A percentile compares a stretch with the other conserved stretches of the same genome.
phyloP scores from a whole-genome alignment of 768 basidiomycete genomes.

The Trametes gibbosa region DNA sequence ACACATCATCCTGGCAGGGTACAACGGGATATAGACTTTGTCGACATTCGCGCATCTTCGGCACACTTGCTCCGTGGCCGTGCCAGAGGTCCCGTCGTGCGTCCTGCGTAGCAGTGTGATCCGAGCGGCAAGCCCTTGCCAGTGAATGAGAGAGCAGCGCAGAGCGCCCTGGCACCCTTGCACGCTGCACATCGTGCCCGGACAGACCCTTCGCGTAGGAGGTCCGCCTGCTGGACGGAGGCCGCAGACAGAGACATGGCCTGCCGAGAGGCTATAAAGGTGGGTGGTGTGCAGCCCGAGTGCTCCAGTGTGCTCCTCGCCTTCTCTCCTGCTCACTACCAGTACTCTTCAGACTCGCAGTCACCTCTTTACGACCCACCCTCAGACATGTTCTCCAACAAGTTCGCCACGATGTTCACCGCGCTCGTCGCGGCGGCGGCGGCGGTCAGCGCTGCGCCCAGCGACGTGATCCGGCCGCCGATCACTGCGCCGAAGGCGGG shows the following conservation, averaged over 20 bases:
- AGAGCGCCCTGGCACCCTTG: too few species aligned
- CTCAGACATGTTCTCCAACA: constrained; percentile 14
- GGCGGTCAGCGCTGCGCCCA: constrained; percentile 27
- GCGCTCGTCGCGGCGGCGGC: constrained; percentile 32
- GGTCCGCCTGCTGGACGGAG: background rate
- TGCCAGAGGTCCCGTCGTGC: too few species aligned
- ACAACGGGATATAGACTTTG: too few species aligned
- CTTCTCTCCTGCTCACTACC: background rate
- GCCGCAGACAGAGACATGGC: background rate
- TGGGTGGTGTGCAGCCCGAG: background rate
- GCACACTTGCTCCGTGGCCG: too few species aligned
- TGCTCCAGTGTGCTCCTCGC: background rate
- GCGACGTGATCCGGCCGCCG: constrained; percentile 36
- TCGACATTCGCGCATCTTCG: too few species aligned
- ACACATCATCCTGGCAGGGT: too few species aligned
- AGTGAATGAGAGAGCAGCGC: too few species aligned
- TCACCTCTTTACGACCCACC: background rate
- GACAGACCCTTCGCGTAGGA: background rate
- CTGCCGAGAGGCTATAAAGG: background rate
- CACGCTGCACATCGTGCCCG: background rate
- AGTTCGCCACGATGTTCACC: constrained; percentile 13
- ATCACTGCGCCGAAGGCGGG: constrained; percentile 38
- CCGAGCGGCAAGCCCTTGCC: too few species aligned
- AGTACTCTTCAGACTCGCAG: background rate
- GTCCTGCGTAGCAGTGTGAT: too few species aligned